phyloP scores from a whole-genome alignment of 164 flowering plant species.

The Echeveria elegans region DNA sequence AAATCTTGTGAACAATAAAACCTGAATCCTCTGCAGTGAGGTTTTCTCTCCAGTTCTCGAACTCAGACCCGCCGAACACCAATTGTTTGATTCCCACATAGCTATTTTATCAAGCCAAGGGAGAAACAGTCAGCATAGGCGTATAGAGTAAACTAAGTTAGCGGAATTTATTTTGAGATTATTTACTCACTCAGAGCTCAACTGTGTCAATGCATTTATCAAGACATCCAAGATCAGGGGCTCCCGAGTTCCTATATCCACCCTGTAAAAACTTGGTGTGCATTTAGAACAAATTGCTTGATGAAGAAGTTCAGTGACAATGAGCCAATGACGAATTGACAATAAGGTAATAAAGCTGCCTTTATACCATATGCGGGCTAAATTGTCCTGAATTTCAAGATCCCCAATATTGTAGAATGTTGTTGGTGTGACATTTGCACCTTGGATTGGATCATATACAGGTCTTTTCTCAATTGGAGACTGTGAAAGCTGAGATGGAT shows the following conservation, averaged over 20 bases:
- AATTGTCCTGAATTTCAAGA: constrained; percentile 83
- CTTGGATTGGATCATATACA: constrained; percentile 79
- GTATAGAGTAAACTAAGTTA: no score
- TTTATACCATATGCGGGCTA: constrained; percentile 81
- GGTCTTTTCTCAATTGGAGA: constrained; percentile 71
- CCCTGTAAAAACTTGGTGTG: constrained; percentile 34
- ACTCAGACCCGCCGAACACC: constrained; percentile 79
- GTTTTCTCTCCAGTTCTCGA: constrained; percentile 75
- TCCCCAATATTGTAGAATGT: constrained; percentile 93
- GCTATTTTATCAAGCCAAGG: constrained; percentile 26
- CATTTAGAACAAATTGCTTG: background rate
- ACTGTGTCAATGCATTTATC: constrained; percentile 79
- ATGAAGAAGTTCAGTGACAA: background rate
- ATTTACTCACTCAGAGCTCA: constrained; percentile 80
- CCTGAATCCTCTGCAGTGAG: constrained; percentile 70
- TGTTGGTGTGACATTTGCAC: constrained; percentile 78
- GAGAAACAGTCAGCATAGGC: background rate
- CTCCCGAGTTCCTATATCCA: constrained; percentile 77
- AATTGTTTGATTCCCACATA: constrained; percentile 76
- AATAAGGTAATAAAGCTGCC: background rate
- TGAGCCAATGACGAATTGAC: no score
- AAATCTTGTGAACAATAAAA: constrained; percentile 70
- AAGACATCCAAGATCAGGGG: constrained; percentile 65
- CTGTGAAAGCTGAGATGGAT: constrained; percentile 59
- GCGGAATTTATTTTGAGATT: background rate